phyloP scores from a whole-genome alignment of 2,329 filamentous ascomycete species.

The Scedosporium aurantiacum region DNA sequence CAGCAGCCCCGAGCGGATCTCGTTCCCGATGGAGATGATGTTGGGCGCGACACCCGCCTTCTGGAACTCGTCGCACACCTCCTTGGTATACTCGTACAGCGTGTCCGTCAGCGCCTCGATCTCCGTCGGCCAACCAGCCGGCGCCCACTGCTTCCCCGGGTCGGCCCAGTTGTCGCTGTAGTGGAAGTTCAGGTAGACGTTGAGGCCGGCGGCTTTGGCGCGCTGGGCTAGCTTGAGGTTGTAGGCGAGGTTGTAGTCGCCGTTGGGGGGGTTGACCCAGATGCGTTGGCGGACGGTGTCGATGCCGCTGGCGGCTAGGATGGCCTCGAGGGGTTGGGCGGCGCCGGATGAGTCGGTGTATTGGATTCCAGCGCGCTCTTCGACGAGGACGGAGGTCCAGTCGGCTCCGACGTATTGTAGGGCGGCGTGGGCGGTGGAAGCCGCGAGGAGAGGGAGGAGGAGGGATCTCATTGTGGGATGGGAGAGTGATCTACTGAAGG shows the following conservation, averaged over 20 bases:
- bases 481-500: background rate
- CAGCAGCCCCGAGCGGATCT: constrained; percentile 57
- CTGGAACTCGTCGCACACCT: constrained; percentile 50
- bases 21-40: constrained; percentile 63
- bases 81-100: constrained; percentile 58
- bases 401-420: constrained; percentile 57
- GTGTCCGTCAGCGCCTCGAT: constrained; percentile 48
- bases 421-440: constrained; percentile 20
- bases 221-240: constrained; percentile 57
- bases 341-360: constrained; percentile 48
- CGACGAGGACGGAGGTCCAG: constrained; percentile 56
- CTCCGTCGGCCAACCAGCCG: constrained; percentile 50
- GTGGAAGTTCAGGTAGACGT: constrained; percentile 52
- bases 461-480: background rate
- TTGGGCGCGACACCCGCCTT: constrained; percentile 40
- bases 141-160: constrained; percentile 49
- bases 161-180: constrained; percentile 64
- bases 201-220: constrained; percentile 50
- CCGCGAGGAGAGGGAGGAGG: background rate
- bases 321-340: constrained; percentile 47
- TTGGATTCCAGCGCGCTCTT: constrained; percentile 48
- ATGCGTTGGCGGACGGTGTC: constrained; percentile 61
- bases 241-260: constrained; percentile 58
- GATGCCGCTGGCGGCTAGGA: constrained; percentile 49
- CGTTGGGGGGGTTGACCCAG: constrained; percentile 57